These are phyloP conservation scores for Eucalyptus fibrosa DNA, from an alignment of 345 rosid species.

Conservation along the genomic window DNA sequence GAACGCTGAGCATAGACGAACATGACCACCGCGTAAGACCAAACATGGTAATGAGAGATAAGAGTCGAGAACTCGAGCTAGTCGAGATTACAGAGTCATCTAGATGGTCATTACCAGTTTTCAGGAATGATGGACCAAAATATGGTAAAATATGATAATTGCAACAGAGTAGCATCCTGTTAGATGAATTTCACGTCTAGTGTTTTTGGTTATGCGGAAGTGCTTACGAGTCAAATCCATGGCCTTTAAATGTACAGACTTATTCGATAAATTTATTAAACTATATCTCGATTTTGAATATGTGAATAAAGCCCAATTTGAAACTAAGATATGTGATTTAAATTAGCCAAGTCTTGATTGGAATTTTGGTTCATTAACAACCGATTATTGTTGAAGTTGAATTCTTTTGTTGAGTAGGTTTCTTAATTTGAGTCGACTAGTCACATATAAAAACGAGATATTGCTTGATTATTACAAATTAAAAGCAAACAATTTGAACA, in stretches of 20 bases:
- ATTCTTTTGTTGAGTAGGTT: neutral
- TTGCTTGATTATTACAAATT: neutral
- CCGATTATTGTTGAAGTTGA: neutral
- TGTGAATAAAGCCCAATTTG: neutral
- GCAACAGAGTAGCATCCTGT: neutral
- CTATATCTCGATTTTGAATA: neutral
- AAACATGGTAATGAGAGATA: neutral
- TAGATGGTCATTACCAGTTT: neutral
- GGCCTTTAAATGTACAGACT: neutral
- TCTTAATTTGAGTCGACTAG: neutral
- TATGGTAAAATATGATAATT: neutral
- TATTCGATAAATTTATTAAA: neutral
- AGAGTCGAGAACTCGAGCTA: neutral
- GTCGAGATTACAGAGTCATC: neutral
- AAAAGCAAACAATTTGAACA: neutral
- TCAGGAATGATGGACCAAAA: neutral
- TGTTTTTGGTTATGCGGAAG: neutral
- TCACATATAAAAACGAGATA: neutral
- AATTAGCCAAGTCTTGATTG: neutral
- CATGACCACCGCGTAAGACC: neutral
- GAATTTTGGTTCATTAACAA: neutral
- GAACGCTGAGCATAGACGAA: neutral
- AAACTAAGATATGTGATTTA: neutral
- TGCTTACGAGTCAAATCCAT: neutral
- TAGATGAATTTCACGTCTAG: neutral